Conservation (phyloP, 345 rosid genomes). For the Psidium friedrichsthalianum region DNA sequence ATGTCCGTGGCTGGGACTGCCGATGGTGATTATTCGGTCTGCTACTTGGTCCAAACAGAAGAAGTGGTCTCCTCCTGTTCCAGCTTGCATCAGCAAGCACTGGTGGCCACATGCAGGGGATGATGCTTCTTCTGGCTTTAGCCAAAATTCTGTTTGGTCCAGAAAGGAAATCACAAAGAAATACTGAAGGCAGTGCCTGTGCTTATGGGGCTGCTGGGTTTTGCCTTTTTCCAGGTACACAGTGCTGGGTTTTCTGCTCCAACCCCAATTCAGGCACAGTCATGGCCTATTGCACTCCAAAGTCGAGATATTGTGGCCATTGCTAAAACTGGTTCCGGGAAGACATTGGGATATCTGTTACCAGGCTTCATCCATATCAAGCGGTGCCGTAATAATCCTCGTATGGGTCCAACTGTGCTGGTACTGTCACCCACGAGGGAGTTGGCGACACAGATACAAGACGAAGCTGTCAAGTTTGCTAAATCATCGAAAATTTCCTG, state of each 20-base stretch:
- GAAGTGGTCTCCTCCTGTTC: slow-evolving; percentile 95
- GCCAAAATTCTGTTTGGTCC: slow-evolving; percentile 30
- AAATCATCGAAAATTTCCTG: slow-evolving; percentile 83
- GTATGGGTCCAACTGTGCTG: slow-evolving; percentile 84
- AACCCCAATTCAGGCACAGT: slow-evolving; percentile 99
- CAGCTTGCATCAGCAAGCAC: slow-evolving; percentile 78
- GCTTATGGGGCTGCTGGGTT: slow-evolving; percentile 45
- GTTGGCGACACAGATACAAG: slow-evolving; percentile 94
- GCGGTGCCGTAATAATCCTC: slow-evolving; percentile 50
- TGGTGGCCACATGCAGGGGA: slow-evolving; percentile 79
- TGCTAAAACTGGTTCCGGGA: slow-evolving; percentile 97
- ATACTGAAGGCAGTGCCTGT: slow-evolving; percentile 40
- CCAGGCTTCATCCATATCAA: slow-evolving; percentile 86
- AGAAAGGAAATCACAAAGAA: slow-evolving; percentile 27
- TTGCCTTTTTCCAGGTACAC: slow-evolving; percentile 76
- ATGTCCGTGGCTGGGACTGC: slow-evolving; percentile 74
- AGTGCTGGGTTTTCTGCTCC: slow-evolving; percentile 92
- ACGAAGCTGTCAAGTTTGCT: slow-evolving; percentile 88
- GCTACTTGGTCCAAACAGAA: slow-evolving; percentile 56
- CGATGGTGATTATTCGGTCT: slow-evolving; percentile 75
- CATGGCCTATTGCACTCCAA: slow-evolving; percentile 94
- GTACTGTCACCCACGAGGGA: slow-evolving; percentile 96
- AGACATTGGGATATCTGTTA: slow-evolving; percentile 86
- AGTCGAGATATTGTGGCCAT: slow-evolving; percentile 90
- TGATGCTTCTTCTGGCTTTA: slow-evolving; percentile 90